Base-by-base conservation (phyloP, 2,329 filamentous ascomycete genomes). In the Ceratocystis albifundus region DNA sequence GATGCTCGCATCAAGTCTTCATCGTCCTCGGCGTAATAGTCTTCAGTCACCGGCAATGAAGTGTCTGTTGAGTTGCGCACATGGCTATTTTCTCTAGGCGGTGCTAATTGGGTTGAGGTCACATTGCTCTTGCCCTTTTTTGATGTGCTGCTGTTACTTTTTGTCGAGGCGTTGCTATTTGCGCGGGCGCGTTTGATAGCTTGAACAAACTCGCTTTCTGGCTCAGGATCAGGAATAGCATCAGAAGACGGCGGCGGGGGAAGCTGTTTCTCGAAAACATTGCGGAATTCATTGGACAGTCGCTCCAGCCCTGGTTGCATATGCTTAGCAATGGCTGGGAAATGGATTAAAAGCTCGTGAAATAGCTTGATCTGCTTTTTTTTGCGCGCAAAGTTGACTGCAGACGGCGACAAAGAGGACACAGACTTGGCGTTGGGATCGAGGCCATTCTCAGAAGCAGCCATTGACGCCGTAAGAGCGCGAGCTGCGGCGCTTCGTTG, bases 361-460 rank as follows among this genome's bases (percentile, higher is more conserved):
- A 99, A 99, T 44, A 84, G 90, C 76, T 87, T 90, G 74, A 99
- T 88, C 68, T 96, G 90, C 76, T 96, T 96, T 77, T 96, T 96
- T 69, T 82, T 82, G 4, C 85, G 84, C 50, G 80, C 74, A 36
- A 80, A 76, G 2, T 62, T 75, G 71, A 44, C 74, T 76, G 10
- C 74, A 68, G 59, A 71, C n/a, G 48, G 65, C 41, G 32, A 36
- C 17, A 45, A 57, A 53, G 65, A 57, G n/a, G 65, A 62, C 12
- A 32, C 32, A 5, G 46, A 22, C 36, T 62, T 53, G 4, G 50
- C 53, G 32, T 50, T n/a, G 28, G 30, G 46, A 12, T 61, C 25
- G 66, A 69, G 74, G 74, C 67, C 75, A 76, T 28, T 74, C 72
- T 66, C 79, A 2, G 61, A 25, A 2, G 65, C 61, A 17, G 63